Percentiles rank a stretch among this genome's conserved stretches.
Conservation (phyloP, 768 basidiomycete species). For the Tricholomella constricta region DNA sequence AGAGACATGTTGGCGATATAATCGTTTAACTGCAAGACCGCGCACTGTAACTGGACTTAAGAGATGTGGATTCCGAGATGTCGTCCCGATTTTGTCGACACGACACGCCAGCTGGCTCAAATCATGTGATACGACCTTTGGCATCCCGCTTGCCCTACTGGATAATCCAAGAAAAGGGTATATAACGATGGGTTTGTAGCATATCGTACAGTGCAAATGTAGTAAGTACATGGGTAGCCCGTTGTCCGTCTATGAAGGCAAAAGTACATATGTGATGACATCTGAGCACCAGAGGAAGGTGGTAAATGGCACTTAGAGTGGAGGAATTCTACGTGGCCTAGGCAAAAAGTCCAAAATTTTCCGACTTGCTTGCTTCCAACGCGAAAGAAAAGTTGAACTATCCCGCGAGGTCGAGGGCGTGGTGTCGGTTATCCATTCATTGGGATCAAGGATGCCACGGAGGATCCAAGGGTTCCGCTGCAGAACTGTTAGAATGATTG, state of each 20-base stretch:
- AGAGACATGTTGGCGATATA: slow-evolving; percentile 54
- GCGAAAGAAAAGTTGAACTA: slow-evolving; percentile 11
- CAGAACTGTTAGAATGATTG: slow-evolving; percentile 57
- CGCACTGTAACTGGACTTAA: background rate
- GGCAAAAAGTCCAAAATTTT: slow-evolving; percentile 26
- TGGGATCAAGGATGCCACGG: slow-evolving; percentile 63
- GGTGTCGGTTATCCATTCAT: slow-evolving; percentile 64
- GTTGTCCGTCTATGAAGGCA: background rate
- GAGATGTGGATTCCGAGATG: background rate
- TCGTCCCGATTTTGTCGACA: slow-evolving; percentile 4
- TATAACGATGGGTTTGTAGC: background rate
- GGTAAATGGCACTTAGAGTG: background rate
- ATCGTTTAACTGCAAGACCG: background rate
- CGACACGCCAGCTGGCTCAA: background rate
- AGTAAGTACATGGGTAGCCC: background rate
- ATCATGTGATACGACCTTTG: background rate
- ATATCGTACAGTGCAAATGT: background rate
- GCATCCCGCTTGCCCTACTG: too few species aligned
- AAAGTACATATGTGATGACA: background rate
- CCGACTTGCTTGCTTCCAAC: slow-evolving; percentile 29
- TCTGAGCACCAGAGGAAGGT: too few species aligned
- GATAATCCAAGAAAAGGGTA: background rate
- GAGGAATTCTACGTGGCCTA: background rate
- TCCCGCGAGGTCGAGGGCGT: slow-evolving; percentile 24
- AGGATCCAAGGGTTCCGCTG: slow-evolving; percentile 70